Evolutionary conservation across 305 asterid species (phyloP), one percentile per base, ranked within the genome.

Genomic region (Fraxinus albicans): DNA sequence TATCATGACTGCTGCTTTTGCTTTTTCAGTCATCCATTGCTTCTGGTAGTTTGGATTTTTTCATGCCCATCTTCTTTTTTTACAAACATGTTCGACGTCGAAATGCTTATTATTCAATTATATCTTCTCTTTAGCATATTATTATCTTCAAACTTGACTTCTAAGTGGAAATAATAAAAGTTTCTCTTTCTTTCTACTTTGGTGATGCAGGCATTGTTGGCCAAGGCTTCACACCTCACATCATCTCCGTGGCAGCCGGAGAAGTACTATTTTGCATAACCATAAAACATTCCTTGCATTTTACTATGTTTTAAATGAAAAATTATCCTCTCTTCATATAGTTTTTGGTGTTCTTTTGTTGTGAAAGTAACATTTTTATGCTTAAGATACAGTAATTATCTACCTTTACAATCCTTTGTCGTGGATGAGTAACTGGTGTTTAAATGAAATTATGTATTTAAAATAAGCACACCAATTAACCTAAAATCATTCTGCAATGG

Each of bases 211-310:
- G 92, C n/a, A 87, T 67, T 78, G 42, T 85, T 27, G 91, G 91
- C 65, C 90, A 90, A 85, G 83, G 86, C 77, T 88, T 90, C 80
- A 82, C 83, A 29, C 90, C 92, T 34, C 89, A 90, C 72, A 73
- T 90, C 50, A 85, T 90, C 74, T 29, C 73, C 42, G 91, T 86
- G 74, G 78, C 85, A 76, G 85, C 91, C 74, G 91, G 92, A 82
- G 92, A 90, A 47, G 92, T 90, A 90, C 83, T 88, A 73, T 81
- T 73, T 33, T 69, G 36, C 75, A 69, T 69, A 29, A 69, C 75
- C 38, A 69, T 29, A 67, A 65, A 67, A 67, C 74, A 67, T 67
- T 60, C 38, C 74, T 67, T 67, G 12, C n/a, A 67, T 25, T 60
- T 27, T 67, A 29, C 35, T 67, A 3, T 67, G 74, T 67, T 67